Evolutionary conservation across 352 stramenopile genomes (phyloP), one percentile per base, ranked within the genome.

Genomic region (Globisporangium yorkense): DNA sequence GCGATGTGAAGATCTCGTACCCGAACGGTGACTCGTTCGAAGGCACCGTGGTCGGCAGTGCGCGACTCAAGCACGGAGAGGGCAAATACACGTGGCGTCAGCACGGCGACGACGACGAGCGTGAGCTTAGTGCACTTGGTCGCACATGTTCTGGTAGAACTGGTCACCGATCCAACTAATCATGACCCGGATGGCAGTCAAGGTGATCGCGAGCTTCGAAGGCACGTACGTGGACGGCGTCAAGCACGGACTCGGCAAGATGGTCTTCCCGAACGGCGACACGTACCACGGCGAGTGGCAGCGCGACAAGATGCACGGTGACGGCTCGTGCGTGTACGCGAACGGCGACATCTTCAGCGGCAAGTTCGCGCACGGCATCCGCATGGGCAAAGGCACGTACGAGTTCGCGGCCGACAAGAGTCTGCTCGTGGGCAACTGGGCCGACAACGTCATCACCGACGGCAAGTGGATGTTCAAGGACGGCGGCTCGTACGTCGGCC

Each of bases 381-480:
- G 92, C 51, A 69, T 74, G 1, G 91, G 91, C 31, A 77, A 93
- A 58, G 91, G 89, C 44, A 94, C 82, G 57, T 97, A 97, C 72
- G 87, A 97, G 60, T 97, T 88, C 49, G 80, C 74, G 1, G 65
- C 39, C 12, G 88, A 96, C 70, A 82, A 86, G 51, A 94, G 78
- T 61, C 66, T 93, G 13, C 75, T 97, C 33, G 78, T 94, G 2
- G 89, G 91, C 18, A 87, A 80, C 56, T 97, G 89, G 89, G 69
- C 74, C 8, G 74, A 94, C 27, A 88, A 94, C 58, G 76, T 69
- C 51, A 94, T 97, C 60, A 90, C 73, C 0, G 82, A 93, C 45
- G 91, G 91, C 51, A 94, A 96, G 63, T 97, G 89, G 91, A 65
- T 96, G 50, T 96, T 96, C 63, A 93, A 96, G 43, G 87, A 94